Base-by-base conservation (phyloP, 176 grass and related monocot genomes). In the Carex kokanica region DNA sequence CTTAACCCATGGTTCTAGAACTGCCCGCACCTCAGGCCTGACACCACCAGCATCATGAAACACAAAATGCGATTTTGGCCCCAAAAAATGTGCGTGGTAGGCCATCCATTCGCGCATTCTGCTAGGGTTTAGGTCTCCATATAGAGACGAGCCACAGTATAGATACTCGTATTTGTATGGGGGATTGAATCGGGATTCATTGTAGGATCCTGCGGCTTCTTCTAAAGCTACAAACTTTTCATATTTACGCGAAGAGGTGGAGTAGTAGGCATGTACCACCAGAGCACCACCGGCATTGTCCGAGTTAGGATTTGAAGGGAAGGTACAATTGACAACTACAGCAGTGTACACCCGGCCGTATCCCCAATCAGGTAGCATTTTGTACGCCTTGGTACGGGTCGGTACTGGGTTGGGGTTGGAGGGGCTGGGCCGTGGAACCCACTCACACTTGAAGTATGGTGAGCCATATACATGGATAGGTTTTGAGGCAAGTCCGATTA, bases 361-460 rank as follows among this genome's bases (percentile, higher is more conserved):
- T 0, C 94, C 94, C 94, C 94, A 97, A 81, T 97, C 94, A 13
- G 94, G 94, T 0, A 97, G 94, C 55, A 97, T 94, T 87, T 94
- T 97, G 88, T 90, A 90, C 0, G 94, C 92, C 88, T 97, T 97
- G 82, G 86, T 90, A 23, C 92, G 88, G 80, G 89, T 69, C n/a
- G 94, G 71, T 1, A 32, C 81, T 14, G 94, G 87, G 15, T 85
- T 14, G 17, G 88, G 85, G 83, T 40, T 61, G 82, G 56, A 74
- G 23, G 90, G 8, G 34, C 13, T 85, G 0, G 90, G 84, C 61
- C 88, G 86, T 78, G 94, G 81, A 6, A 90, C 54, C 92, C 92
- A 97, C 85, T 97, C 94, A 88, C 94, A 97, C 67, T 97, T 97
- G 94, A 88, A 97, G 90, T 92, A 97, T 51, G 92, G 94, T 8